Evolutionary conservation across 2,329 filamentous ascomycete genomes (phyloP).

Genomic region (Sphaerostilbella broomeana): DNA sequence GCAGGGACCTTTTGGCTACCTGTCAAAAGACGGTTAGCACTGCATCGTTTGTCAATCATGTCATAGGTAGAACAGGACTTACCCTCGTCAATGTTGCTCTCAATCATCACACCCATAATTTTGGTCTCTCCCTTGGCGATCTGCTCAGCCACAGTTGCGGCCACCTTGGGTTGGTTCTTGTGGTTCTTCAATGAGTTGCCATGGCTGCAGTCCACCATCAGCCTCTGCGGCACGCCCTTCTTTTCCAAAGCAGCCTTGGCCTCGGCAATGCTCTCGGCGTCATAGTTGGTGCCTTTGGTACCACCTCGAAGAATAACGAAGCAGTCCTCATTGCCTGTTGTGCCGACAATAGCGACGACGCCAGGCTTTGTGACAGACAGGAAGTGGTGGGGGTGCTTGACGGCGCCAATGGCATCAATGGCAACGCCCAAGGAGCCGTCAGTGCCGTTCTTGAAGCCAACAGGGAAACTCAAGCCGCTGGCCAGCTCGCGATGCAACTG

Average conservation of each 20-base stretch:
- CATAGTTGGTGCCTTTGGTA: slow-evolving; percentile 90
- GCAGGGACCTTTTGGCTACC: slow-evolving; percentile 86
- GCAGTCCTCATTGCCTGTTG: slow-evolving; percentile 90
- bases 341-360: slow-evolving; percentile 89
- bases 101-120: slow-evolving; percentile 98
- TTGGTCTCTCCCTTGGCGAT: slow-evolving; percentile 74
- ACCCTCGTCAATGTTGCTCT: slow-evolving; percentile 95
- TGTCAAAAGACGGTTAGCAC: slow-evolving; percentile 24
- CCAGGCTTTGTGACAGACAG: slow-evolving; percentile 95
- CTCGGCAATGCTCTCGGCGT: slow-evolving; percentile 73
- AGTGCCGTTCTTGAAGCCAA: slow-evolving; percentile 99
- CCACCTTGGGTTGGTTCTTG: slow-evolving; percentile 95
- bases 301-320: slow-evolving; percentile 94
- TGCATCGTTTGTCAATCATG: not conserved
- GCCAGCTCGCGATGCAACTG: slow-evolving; percentile 94
- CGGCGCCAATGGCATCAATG: slow-evolving; percentile 91
- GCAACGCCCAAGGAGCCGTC: slow-evolving; percentile 85
- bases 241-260: slow-evolving; percentile 73
- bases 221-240: slow-evolving; percentile 63
- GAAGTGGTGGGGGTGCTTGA: slow-evolving; percentile 90
- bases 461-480: slow-evolving; percentile 89
- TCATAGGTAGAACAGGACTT: slow-evolving; percentile 20
- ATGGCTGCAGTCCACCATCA: slow-evolving; percentile 99
- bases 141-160: slow-evolving; percentile 72
- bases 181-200: slow-evolving; percentile 95